These are phyloP conservation scores for Pythium pectinolyticum DNA, from an alignment of 352 stramenopile species.

Conservation along the genomic window DNA sequence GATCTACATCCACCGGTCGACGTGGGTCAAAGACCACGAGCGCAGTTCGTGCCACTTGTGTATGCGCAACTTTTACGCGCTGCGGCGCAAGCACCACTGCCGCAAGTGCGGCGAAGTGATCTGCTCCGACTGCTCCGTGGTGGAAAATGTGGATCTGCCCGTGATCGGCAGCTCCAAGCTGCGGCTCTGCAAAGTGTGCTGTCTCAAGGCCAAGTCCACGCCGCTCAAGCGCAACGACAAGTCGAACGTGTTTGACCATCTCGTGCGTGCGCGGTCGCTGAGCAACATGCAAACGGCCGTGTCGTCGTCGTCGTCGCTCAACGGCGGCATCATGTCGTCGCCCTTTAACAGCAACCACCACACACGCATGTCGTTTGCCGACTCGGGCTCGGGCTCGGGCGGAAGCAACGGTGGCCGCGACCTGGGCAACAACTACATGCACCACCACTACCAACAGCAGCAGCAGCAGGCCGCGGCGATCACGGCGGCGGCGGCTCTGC, in stretches of 20 bases:
- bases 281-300: constrained; percentile 43
- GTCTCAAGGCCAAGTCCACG: constrained; percentile 68
- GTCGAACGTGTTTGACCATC: constrained; percentile 65
- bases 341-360: no score
- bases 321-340: no score
- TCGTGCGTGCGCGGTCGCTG: constrained; percentile 54
- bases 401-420: constrained; percentile 21
- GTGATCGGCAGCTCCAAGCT: constrained; percentile 81
- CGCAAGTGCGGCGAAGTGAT: constrained; percentile 80
- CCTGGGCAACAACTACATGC: constrained; percentile 3
- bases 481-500: background rate
- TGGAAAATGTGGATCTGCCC: constrained; percentile 67
- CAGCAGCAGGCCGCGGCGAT: constrained; percentile 6
- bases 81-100: constrained; percentile 81
- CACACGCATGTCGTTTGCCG: constrained; percentile 51
- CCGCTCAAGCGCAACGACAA: constrained; percentile 58
- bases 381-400: constrained; percentile 27
- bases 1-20: constrained; percentile 69
- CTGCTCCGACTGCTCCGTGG: constrained; percentile 76
- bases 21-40: constrained; percentile 77
- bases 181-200: constrained; percentile 80
- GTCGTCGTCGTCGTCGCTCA: constrained; percentile 34
- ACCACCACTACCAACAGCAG: constrained; percentile 8
- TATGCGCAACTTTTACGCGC: constrained; percentile 74
- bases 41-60: constrained; percentile 70